phyloP scores from a whole-genome alignment of 2,329 filamentous ascomycete species.

The Thielaviopsis ethacetica region DNA sequence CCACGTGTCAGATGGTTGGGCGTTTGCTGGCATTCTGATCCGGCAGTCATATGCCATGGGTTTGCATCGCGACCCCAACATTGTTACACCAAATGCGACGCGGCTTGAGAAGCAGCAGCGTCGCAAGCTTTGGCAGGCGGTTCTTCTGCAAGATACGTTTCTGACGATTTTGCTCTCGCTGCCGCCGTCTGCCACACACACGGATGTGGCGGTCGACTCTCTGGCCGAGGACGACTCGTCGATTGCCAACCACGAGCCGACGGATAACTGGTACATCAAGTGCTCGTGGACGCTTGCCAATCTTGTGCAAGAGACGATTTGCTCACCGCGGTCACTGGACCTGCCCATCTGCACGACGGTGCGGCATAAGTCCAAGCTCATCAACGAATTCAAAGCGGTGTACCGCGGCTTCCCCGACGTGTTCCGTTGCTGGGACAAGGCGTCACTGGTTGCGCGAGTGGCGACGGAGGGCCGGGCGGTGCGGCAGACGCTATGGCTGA shows the following conservation, averaged over 20 bases:
- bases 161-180: constrained; percentile 61
- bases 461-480: constrained; percentile 47
- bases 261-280: constrained; percentile 54
- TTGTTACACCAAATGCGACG: constrained; percentile 49
- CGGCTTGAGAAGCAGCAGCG: constrained; percentile 62
- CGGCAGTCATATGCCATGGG: constrained; percentile 72
- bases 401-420: constrained; percentile 57
- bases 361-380: constrained; percentile 51
- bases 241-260: constrained; percentile 43
- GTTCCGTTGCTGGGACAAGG: constrained; percentile 51
- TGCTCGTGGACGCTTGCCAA: constrained; percentile 68
- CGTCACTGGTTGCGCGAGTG: constrained; percentile 40
- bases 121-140: constrained; percentile 68
- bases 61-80: constrained; percentile 61
- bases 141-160: constrained; percentile 68
- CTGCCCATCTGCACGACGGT: constrained; percentile 53
- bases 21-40: constrained; percentile 62
- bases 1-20: constrained; percentile 68
- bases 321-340: constrained; percentile 56
- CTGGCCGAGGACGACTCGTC: constrained; percentile 45
- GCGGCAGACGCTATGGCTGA: constrained; percentile 60
- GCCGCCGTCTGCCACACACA: constrained; percentile 63
- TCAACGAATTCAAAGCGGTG: constrained; percentile 53
- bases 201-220: constrained; percentile 61
- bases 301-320: constrained; percentile 61